These are phyloP conservation scores for Boeremia exigua DNA, from an alignment of 2,329 filamentous ascomycete genomes.

Conservation along the genomic window DNA sequence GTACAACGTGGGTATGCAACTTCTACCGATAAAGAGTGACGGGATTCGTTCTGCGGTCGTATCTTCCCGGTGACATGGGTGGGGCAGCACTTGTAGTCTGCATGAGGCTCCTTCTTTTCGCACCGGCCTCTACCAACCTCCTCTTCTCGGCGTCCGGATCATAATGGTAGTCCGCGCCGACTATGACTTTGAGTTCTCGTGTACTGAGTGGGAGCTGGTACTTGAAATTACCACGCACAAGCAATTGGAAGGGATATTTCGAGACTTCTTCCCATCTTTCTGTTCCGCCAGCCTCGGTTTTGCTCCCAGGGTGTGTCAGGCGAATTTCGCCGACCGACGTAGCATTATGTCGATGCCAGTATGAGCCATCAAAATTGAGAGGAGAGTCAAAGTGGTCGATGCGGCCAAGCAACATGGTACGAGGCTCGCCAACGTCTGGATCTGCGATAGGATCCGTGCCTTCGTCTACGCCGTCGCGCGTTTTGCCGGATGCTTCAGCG, in stretches of 20 bases:
- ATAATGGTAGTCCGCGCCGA: slow-evolving; percentile 49
- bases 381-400: slow-evolving; percentile 87
- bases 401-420: slow-evolving; percentile 90
- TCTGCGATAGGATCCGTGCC: slow-evolving; percentile 70
- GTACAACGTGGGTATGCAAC: slow-evolving; percentile 24
- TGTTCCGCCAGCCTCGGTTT: slow-evolving; percentile 79
- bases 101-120: slow-evolving; percentile 13
- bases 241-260: slow-evolving; percentile 90
- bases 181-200: slow-evolving; percentile 58
- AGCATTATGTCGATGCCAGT: slow-evolving; percentile 75
- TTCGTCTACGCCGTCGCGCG: slow-evolving; percentile 51
- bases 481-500: slow-evolving; percentile 10
- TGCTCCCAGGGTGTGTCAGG: slow-evolving; percentile 82
- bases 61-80: slow-evolving; percentile 36
- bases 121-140: slow-evolving; percentile 28
- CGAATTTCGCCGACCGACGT: slow-evolving; percentile 83
- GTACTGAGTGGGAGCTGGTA: slow-evolving; percentile 72
- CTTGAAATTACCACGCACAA: slow-evolving; percentile 87
- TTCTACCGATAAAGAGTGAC: slow-evolving; percentile 24
- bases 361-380: slow-evolving; percentile 86
- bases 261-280: slow-evolving; percentile 90
- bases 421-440: slow-evolving; percentile 64
- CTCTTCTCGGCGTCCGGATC: slow-evolving; percentile 46
- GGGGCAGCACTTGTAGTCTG: slow-evolving; percentile 22
- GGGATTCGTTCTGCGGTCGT: slow-evolving; percentile 33